Percentiles rank a stretch among this genome's conserved stretches.
Evolutionary conservation across 495 filamentous ascomycete genomes (phyloP).

Genomic region (Physcia stellaris): DNA sequence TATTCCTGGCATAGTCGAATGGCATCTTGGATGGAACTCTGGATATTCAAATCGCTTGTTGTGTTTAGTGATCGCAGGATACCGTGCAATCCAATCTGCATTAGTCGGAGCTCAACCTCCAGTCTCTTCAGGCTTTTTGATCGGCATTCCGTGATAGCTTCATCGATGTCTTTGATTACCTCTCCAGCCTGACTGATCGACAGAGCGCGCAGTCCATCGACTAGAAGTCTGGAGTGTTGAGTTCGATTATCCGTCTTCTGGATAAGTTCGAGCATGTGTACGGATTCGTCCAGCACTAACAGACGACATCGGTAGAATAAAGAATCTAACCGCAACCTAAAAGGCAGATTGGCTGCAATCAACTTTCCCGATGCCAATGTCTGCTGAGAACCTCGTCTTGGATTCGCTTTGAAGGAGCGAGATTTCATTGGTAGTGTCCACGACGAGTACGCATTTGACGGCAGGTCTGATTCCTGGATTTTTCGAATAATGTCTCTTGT

Average conservation of each 20-base stretch:
- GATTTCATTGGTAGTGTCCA: too few species aligned
- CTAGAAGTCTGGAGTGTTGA: conserved; percentile 6
- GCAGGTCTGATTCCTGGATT: too few species aligned
- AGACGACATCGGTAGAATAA: conserved; percentile 10
- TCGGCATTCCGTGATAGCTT: conserved; percentile 5
- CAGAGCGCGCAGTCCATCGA: conserved; percentile 1
- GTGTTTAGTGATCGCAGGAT: conserved; percentile 2
- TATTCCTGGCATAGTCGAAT: conserved; percentile 2
- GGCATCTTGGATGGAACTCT: background rate
- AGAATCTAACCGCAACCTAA: conserved; percentile 7
- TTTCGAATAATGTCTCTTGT: too few species aligned
- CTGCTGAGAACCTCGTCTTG: too few species aligned
- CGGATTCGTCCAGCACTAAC: conserved; percentile 9
- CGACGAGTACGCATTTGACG: too few species aligned
- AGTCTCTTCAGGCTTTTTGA: conserved; percentile 7
- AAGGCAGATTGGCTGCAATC: conserved; percentile 2
- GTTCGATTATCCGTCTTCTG: background rate
- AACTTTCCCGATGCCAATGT: too few species aligned
- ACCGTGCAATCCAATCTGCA: conserved; percentile 6
- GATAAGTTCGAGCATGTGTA: conserved; percentile 4
- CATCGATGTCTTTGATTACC: background rate
- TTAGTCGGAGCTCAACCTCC: conserved; percentile 10
- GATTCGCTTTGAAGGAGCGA: too few species aligned
- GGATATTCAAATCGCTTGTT: conserved; percentile 1
- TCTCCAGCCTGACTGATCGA: conserved; percentile 1